Evolutionary conservation across 495 filamentous ascomycete genomes (phyloP).

Genomic region (Lasiosphaeris hirsuta): DNA sequence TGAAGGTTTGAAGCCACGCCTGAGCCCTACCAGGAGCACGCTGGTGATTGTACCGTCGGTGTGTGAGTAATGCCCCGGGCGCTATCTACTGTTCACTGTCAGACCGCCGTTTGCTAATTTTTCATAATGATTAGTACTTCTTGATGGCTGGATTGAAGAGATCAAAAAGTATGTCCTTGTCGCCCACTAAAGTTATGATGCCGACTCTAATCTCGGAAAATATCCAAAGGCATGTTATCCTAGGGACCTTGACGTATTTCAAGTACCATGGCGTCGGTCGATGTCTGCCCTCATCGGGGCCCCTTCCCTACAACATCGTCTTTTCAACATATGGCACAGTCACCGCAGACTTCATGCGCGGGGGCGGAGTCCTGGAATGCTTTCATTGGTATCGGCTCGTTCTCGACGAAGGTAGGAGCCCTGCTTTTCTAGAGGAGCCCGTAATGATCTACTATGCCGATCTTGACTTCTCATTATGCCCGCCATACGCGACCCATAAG

Average conservation of each 20-base stretch:
- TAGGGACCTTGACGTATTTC: not conserved
- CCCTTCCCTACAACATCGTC: not conserved
- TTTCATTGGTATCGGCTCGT: slow-evolving; percentile 17
- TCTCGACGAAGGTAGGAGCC: slow-evolving; percentile 14
- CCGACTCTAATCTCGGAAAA: slow-evolving; percentile 23
- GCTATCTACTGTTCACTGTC: not conserved
- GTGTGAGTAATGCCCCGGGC: slow-evolving; percentile 14
- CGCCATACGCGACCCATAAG: too few species aligned
- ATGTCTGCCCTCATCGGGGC: not conserved
- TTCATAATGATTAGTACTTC: slow-evolving; percentile 8
- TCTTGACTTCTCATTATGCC: too few species aligned
- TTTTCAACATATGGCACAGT: slow-evolving; percentile 14
- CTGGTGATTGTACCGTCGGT: slow-evolving; percentile 40
- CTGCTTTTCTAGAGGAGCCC: too few species aligned
- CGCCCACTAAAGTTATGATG: too few species aligned
- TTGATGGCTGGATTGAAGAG: slow-evolving; percentile 30
- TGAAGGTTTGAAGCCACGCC: slow-evolving; percentile 14
- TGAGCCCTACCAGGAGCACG: slow-evolving; percentile 25
- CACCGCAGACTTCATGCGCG: not conserved
- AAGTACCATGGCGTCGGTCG: slow-evolving; percentile 1
- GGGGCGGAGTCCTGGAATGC: not conserved
- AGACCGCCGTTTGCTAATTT: too few species aligned
- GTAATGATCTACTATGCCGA: too few species aligned
- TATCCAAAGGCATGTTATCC: slow-evolving; percentile 11
- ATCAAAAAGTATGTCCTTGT: slow-evolving; percentile 22